phyloP scores from a whole-genome alignment of 441 rosid species.

The Iberis amara region DNA sequence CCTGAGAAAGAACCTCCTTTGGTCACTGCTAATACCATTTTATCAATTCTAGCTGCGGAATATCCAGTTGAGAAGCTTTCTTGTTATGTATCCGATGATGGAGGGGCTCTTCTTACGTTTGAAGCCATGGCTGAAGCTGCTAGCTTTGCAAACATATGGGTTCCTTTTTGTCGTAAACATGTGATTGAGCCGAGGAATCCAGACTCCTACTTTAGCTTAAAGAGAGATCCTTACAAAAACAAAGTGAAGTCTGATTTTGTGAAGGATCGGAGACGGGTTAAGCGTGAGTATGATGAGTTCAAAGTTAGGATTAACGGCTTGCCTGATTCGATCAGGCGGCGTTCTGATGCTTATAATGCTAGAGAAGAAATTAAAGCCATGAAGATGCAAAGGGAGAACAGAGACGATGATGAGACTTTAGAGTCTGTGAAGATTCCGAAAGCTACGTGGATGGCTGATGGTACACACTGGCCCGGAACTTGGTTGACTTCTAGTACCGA shows the following conservation, averaged over 20 bases:
- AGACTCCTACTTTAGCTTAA: conserved; percentile 56
- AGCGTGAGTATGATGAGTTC: conserved; percentile 73
- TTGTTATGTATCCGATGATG: conserved; percentile 86
- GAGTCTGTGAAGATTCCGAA: conserved; percentile 56
- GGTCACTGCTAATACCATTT: conserved; percentile 74
- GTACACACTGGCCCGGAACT: conserved; percentile 75
- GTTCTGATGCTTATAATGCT: conserved; percentile 69
- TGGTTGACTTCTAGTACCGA: conserved; percentile 53
- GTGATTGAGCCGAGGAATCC: conserved; percentile 70
- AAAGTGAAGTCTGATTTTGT: conserved; percentile 60
- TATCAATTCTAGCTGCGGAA: conserved; percentile 79
- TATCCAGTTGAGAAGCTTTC: conserved; percentile 84
- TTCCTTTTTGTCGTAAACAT: conserved; percentile 71
- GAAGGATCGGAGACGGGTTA: conserved; percentile 61
- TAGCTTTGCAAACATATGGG: conserved; percentile 69
- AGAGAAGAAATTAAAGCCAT: conserved; percentile 67
- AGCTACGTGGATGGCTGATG: conserved; percentile 80
- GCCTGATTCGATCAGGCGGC: conserved; percentile 66
- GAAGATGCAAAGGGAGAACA: conserved; percentile 58
- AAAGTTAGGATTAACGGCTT: conserved; percentile 63
- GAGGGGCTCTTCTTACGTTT: conserved; percentile 74
- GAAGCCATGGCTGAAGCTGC: conserved; percentile 94
- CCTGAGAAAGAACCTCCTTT: conserved; percentile 89
- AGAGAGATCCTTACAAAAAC: conserved; percentile 66
- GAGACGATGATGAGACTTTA: conserved; percentile 45